Conservation (phyloP, 1,139 yeast genomes). For the Lodderomyces theae region DNA sequence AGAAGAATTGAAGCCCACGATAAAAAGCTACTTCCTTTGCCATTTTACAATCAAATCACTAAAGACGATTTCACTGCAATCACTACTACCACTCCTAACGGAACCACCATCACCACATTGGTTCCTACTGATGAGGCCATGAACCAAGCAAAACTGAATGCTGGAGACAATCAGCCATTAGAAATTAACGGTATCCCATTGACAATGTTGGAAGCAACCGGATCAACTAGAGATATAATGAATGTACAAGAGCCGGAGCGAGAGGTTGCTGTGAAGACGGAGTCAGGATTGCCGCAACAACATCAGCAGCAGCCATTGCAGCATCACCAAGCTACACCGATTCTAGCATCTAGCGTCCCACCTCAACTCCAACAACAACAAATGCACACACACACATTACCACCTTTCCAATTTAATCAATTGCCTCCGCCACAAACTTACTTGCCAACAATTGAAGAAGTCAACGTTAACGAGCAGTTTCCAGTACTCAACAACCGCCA, state of each 20-base stretch:
- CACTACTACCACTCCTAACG: conserved; percentile 86
- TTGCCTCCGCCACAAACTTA: conserved; percentile 16
- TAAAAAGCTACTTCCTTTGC: conserved; percentile 63
- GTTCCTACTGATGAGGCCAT: conserved; percentile 84
- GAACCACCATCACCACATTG: conserved; percentile 84
- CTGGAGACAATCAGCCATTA: conserved; percentile 55
- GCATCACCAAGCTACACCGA: conserved; percentile 5
- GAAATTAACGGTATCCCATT: conserved; percentile 80
- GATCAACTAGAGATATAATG: conserved; percentile 24
- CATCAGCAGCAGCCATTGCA: neutral
- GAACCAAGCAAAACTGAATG: conserved; percentile 54
- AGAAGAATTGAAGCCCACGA: conserved; percentile 13
- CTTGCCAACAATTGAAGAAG: conserved; percentile 14
- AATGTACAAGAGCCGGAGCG: conserved; percentile 1
- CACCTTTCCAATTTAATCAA: conserved; percentile 2
- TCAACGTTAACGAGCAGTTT: conserved; percentile 1
- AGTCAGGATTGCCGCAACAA: neutral
- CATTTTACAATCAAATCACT: conserved; percentile 92
- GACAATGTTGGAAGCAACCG: conserved; percentile 78
- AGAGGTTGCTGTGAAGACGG: neutral
- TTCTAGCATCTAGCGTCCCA: conserved; percentile 2
- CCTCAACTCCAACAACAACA: conserved; percentile 4
- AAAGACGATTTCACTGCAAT: conserved; percentile 85
- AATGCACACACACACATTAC: conserved; percentile 1
- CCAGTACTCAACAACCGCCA: conserved; percentile 7